A percentile compares a stretch with the other conserved stretches of the same genome.
Evolutionary conservation across 2,329 filamentous ascomycete genomes (phyloP).

Genomic region (Zymoseptoria crescenta): DNA sequence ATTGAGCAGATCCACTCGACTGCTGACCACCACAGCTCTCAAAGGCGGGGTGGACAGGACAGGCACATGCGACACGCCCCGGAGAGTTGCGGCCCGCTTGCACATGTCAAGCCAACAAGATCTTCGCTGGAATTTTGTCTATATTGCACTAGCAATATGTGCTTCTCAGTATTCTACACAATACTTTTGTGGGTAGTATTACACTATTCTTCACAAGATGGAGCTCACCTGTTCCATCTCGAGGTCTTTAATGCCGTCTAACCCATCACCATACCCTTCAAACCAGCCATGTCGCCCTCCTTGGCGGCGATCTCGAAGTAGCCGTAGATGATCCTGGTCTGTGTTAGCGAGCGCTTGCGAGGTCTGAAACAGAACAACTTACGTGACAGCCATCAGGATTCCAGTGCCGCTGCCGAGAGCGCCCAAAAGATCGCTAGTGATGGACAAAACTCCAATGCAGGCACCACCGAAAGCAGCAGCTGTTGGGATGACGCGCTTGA

Average conservation of each 20-base stretch:
- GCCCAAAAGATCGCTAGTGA: slow-evolving; percentile 89
- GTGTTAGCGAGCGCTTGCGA: background rate
- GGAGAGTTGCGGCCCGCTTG: slow-evolving; percentile 4
- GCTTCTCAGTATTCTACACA: slow-evolving; percentile 9
- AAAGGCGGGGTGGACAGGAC: slow-evolving; percentile 6
- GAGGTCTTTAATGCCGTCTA: slow-evolving; percentile 5
- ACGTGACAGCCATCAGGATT: slow-evolving; percentile 97
- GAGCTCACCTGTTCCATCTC: slow-evolving; percentile 16
- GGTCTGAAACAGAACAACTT: slow-evolving; percentile 43
- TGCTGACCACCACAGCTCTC: slow-evolving; percentile 10
- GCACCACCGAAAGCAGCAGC: slow-evolving; percentile 97
- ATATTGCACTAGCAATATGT: background rate
- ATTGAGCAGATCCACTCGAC: slow-evolving; percentile 5
- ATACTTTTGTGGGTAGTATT: slow-evolving; percentile 7
- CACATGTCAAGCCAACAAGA: slow-evolving; percentile 3
- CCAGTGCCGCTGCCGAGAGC: slow-evolving; percentile 94
- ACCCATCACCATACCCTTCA: slow-evolving; percentile 60
- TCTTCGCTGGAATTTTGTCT: slow-evolving; percentile 1
- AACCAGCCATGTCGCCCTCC: slow-evolving; percentile 84
- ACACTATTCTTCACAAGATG: slow-evolving; percentile 13
- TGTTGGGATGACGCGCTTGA: slow-evolving; percentile 98
- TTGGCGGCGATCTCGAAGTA: slow-evolving; percentile 99
- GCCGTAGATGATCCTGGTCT: slow-evolving; percentile 83
- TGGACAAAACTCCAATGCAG: slow-evolving; percentile 95
- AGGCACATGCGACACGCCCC: background rate